Evolutionary conservation across 2,329 filamentous ascomycete species (phyloP).

Genomic region (Colletotrichum sidae): DNA sequence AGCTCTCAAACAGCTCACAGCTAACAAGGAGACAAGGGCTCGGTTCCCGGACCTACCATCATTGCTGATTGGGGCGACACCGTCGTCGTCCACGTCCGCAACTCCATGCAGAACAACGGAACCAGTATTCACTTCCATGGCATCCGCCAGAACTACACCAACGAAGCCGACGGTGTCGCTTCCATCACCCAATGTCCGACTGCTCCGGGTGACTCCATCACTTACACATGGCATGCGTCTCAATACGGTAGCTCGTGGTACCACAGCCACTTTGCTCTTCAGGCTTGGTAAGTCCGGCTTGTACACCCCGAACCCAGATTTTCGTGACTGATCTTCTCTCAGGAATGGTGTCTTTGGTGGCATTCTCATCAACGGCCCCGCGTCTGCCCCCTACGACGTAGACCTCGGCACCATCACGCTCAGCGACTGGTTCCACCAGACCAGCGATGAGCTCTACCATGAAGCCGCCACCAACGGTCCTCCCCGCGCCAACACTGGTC

Average conservation of each 20-base stretch:
- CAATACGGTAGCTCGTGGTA: slow-evolving; percentile 70
- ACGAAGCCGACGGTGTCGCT: slow-evolving; percentile 67
- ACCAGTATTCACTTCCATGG: slow-evolving; percentile 70
- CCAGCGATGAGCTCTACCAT: slow-evolving; percentile 51
- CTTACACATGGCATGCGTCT: slow-evolving; percentile 68
- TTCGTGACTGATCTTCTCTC: slow-evolving; percentile 39
- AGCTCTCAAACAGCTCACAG: too few species aligned
- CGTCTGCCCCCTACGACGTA: slow-evolving; percentile 68
- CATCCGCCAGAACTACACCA: slow-evolving; percentile 64
- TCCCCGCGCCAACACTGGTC: slow-evolving; percentile 55
- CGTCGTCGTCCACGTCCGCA: slow-evolving; percentile 59
- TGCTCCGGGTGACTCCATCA: slow-evolving; percentile 62
- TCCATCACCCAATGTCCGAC: slow-evolving; percentile 62
- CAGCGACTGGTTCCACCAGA: slow-evolving; percentile 67
- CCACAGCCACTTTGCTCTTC: slow-evolving; percentile 67
- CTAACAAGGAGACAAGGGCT: slow-evolving; percentile 44
- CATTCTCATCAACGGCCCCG: slow-evolving; percentile 71
- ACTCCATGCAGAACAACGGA: slow-evolving; percentile 62
- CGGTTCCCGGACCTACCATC: slow-evolving; percentile 70
- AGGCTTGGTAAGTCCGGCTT: slow-evolving; percentile 52
- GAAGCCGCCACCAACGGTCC: slow-evolving; percentile 45
- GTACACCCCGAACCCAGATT: background rate
- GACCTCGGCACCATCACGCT: slow-evolving; percentile 71
- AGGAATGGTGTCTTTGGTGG: slow-evolving; percentile 65
- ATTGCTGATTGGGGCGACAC: slow-evolving; percentile 60